Percentiles rank a stretch among this genome's conserved stretches.
phyloP scores from a whole-genome alignment of 2,329 filamentous ascomycete species.

The Trichoderma hamatum region DNA sequence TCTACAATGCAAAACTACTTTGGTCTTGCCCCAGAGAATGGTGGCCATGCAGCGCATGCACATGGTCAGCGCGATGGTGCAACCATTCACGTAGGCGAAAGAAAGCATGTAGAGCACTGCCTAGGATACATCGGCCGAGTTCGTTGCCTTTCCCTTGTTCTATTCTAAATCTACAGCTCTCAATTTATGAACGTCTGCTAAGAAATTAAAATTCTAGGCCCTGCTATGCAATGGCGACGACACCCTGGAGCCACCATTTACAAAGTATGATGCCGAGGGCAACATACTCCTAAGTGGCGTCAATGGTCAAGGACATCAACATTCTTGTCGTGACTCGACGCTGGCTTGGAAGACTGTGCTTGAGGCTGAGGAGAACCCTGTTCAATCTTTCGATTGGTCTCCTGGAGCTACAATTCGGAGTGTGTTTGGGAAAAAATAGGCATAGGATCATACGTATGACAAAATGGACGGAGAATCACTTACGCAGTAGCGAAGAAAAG shows the following conservation, averaged over 20 bases:
- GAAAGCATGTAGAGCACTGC: constrained; percentile 7
- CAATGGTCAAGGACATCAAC: neutral
- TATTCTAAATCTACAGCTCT: neutral
- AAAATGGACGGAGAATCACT: neutral
- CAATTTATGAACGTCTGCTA: neutral
- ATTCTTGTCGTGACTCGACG: constrained; percentile 8
- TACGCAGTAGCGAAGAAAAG: neutral
- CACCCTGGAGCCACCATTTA: constrained; percentile 12
- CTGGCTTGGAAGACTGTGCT: constrained; percentile 7
- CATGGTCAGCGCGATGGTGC: neutral
- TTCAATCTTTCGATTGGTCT: neutral
- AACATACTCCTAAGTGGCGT: neutral
- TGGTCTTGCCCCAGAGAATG: neutral
- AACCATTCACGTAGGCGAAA: neutral
- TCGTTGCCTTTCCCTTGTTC: neutral
- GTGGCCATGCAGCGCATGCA: neutral
- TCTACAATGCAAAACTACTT: neutral
- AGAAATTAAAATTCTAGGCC: neutral
- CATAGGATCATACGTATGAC: neutral
- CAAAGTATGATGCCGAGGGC: neutral
- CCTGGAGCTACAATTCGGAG: neutral
- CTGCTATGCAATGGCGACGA: constrained; percentile 2
- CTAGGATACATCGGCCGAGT: constrained; percentile 7
- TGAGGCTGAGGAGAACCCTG: neutral
- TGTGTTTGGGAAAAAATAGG: neutral